Evolutionary conservation across 2,329 filamentous ascomycete species (phyloP), one percentile per base, ranked within the genome.

Genomic region (Verticillium nonalfalfae): DNA sequence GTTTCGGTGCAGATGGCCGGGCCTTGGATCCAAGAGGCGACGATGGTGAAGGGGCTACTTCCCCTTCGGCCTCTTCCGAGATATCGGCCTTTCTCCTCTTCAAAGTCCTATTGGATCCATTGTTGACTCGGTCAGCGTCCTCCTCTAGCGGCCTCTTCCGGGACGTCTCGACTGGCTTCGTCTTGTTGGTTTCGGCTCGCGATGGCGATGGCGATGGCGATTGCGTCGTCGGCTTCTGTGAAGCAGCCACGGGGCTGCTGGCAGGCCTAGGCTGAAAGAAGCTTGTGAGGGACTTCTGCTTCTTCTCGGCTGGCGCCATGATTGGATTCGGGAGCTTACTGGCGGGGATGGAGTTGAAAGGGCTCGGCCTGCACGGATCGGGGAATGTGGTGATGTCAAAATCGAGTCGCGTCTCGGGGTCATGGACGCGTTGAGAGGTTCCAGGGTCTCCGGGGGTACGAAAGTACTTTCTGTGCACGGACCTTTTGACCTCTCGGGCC

Each of bases 281-380:
- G 71, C 87, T 93, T 3, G 91, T 95, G 64, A 97, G 88, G 1
- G 91, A 91, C 66, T 89, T 85, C 71, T 97, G 91, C 68, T 89
- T 90, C 74, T 89, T 90, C 60, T 73, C 76, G 34, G 75, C 67
- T 0, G 76, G 66, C 59, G 79, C 79, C 1, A 35, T 50, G 36
- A 6, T 39, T 18, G 45, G 13, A 21, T 45, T 4, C n/a, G 45
- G 45, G 45, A 4, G 45, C 45, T 18, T 35, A 21, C 26, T 59
- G 33, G 60, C 36, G 36, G 36, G 18, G 13, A 52, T 36, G 31
- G 14, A 14, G n/a, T 13, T 21, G 35, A 33, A 34, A 2, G 21
- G 15, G 13, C 58, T 54, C n/a, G 14, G 21, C 6, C 31, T 35
- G 45, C 3, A 4, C n/a, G 9, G 39, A 21, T 59, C 55, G 39